These are phyloP conservation scores for Talaromyces sp. DNA, from an alignment of 2,329 filamentous ascomycete species.

Conservation along the genomic window DNA sequence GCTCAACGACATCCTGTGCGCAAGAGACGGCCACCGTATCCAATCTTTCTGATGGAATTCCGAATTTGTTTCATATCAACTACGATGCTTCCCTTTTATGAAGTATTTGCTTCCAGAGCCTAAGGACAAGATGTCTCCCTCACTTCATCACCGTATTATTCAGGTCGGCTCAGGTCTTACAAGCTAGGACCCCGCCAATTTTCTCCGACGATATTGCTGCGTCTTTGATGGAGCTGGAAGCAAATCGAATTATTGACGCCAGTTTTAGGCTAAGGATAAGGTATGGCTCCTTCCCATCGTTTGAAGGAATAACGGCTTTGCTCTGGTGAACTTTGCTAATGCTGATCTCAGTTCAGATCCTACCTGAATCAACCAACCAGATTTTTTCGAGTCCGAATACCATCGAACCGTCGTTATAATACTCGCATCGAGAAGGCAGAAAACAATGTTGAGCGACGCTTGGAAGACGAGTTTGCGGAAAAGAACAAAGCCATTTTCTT, in stretches of 20 bases:
- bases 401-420: not conserved
- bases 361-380: not conserved
- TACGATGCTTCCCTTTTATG: not conserved
- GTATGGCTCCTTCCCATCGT: not conserved
- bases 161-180: not conserved
- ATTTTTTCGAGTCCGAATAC: not conserved
- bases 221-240: not conserved
- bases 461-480: no score
- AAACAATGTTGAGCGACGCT: not conserved
- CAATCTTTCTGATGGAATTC: no score
- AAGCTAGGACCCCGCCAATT: not conserved
- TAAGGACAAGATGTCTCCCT: no score
- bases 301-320: not conserved
- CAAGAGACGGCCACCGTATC: no score
- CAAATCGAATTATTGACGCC: not conserved
- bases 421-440: no score
- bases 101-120: not conserved
- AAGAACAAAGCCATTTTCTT: no score
- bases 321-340: not conserved
- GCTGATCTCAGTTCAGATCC: not conserved
- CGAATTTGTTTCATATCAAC: no score
- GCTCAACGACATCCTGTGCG: no score
- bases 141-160: not conserved
- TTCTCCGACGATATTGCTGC: not conserved
- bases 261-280: not conserved